Base-by-base conservation (phyloP, 2,329 filamentous ascomycete species). In the Fusarium papillatum region DNA sequence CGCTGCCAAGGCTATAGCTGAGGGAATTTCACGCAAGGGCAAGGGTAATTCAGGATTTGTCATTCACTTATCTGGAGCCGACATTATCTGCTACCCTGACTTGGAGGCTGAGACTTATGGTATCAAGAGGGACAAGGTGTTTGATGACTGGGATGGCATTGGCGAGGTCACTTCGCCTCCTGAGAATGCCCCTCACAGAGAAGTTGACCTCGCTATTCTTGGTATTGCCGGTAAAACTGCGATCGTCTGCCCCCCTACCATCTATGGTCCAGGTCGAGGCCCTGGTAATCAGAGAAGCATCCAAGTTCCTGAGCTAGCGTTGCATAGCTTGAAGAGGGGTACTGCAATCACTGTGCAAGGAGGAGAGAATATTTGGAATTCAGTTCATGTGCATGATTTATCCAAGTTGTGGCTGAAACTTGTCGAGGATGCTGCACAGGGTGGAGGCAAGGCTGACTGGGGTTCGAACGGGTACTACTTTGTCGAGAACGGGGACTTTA, bases 1-100 rank as follows among this genome's bases (percentile, higher is more conserved):
- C 14, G 64, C 68, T 5, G 64, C 68, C 16, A 66, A 63, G 26
- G 63, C 63, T 5, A 67, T 67, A 16, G 68, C 64, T 14, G 68
- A 66, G n/a, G 68, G 64, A 9, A 36, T 70, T 13, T 66, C 64
- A 41, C 24, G 36, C 22, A 61, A 39, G 36, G 2, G 3, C 10
- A 39, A n/a, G 22, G 34, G 41, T n/a, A 17, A 13, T 22, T 5
- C n/a, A n/a, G 57, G 57, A 16, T 61, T 61, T 41, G 36, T 61
- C 22, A 61, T 61, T 61, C 57, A 61, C 13, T 11, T 61, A 5
- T 61, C 57, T 26, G 57, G 57, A 5, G 24, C 57, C 5, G 57
- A 61, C 7, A 41, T 61, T 29, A 61, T 61, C 38, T 61, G 57
- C 7, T 61, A 41, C 36, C 34, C 34, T 61, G 57, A 61, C 26